Base-by-base conservation (phyloP, 768 basidiomycete genomes). In the Rhodocollybia butyracea region DNA sequence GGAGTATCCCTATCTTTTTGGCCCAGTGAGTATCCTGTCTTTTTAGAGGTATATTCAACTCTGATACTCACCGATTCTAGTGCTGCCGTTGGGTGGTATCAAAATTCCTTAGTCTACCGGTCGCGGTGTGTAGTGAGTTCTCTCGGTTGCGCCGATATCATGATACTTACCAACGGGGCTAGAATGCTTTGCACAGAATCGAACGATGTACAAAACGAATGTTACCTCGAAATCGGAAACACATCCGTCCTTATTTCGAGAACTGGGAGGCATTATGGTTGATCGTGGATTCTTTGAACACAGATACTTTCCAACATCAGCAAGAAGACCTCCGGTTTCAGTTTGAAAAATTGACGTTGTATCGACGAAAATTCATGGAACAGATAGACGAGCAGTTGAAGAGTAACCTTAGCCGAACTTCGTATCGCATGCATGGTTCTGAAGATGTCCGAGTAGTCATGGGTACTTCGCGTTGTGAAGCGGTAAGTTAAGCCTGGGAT, bases 31-130 rank as follows among this genome's bases (percentile, higher is more conserved):
- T 62, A 15, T 63, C 51, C 60, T 62, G 42, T 47, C 34, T 1
- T 19, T 22, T 19, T 39, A 21, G 26, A 6, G 31, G 27, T 5
- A 27, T 45, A 15, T 30, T 24, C 0, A 38, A 54, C 12, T 38
- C 29, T 11, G 51, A 21, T 30, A 29, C 48, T 21, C 8, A 19
- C n/a, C 22, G n/a, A 26, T 31, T 41, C 12, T 40, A 68, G 67
- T 34, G 66, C 66, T 62, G 66, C 67, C 1, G 64, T 54, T 2
- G 67, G 67, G 12, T 66, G 66, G 56, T 64, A 66, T 51, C 63
- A 63, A 46, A 64, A 64, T 47, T 57, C 63, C 22, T 30, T 29
- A 13, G 2, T 21, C 17, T 5, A 31, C 54, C 17, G 58, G 57
- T 46, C 52, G 59, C 59, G 57, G 19, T 58, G 57, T 29, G 52